Evolutionary conservation across 345 rosid genomes (phyloP).

Genomic region (Kandelia obovata): DNA sequence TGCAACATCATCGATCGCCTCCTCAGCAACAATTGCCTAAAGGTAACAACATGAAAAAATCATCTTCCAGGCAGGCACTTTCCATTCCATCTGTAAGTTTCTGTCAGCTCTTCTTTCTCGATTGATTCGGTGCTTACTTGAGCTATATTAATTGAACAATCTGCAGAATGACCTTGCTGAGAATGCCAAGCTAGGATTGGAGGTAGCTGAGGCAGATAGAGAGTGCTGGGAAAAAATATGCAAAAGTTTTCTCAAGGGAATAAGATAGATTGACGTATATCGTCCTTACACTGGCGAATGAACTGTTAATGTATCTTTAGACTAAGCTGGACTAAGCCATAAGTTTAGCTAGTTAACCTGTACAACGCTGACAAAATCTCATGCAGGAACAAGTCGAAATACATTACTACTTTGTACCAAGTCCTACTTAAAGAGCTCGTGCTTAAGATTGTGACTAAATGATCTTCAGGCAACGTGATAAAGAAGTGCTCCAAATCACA

Average conservation of each 20-base stretch:
- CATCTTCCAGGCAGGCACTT: not conserved
- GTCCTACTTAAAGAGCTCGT: too few species aligned
- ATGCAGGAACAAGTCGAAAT: too few species aligned
- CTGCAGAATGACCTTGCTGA: conserved; percentile 49
- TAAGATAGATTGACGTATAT: not conserved
- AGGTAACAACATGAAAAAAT: conserved; percentile 31
- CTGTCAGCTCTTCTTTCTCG: not conserved
- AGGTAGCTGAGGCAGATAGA: conserved; percentile 53
- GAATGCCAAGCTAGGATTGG: conserved; percentile 38
- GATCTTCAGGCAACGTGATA: too few species aligned
- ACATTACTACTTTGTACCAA: too few species aligned
- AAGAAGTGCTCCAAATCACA: too few species aligned
- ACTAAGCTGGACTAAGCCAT: too few species aligned
- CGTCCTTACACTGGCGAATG: too few species aligned
- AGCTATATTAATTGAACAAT: not conserved
- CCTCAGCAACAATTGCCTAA: conserved; percentile 41
- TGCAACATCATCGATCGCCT: conserved; percentile 71
- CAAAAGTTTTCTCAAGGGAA: conserved; percentile 52
- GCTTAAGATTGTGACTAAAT: too few species aligned
- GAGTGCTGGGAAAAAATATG: conserved; percentile 55
- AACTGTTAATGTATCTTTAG: too few species aligned
- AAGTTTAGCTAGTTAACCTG: too few species aligned
- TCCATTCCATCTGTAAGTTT: too few species aligned
- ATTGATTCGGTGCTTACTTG: not conserved
- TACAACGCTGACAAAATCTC: too few species aligned